Evolutionary conservation across 176 grass and related monocot genomes (phyloP), one percentile per base, ranked within the genome.

Genomic region (Cenchrus fungigraminus): DNA sequence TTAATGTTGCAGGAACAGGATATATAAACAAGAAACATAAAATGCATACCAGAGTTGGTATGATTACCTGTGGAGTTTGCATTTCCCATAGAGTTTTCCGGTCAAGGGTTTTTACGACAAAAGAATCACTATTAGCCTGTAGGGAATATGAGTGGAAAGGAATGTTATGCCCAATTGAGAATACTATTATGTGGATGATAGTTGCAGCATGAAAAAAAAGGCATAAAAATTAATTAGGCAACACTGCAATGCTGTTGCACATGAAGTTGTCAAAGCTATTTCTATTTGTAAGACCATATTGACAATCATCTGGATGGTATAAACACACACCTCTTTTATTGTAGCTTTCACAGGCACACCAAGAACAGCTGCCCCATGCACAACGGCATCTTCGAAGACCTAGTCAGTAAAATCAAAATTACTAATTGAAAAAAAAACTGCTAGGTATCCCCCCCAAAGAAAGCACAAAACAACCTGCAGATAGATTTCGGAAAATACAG

Each of bases 71-170:
- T 42, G 97, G 97, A 72, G 97, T 99, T 86, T 99, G 97, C 97
- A 99, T 99, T 88, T 99, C 97, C 97, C 94, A 99, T 29, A 99
- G 97, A 42, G 93, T 96, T 89, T 96, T 96, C 65, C 97, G 92
- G 74, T 99, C 94, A 54, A 99, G 88, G 31, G 97, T 96, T 88
- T 96, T 99, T 43, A 99, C 84, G 1, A 99, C 97, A 78, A 99
- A 96, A 69, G 87, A 92, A 70, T 92, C 71, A 5, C 12, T 94
- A 82, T 91, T 47, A 51, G 88, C 97, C 97, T 99, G 83, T 54
- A 98, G 68, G 16, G 60, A 12, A 50, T 29, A 76, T 3, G 16
- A 16, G 56, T n/a, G 0, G 17, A 73, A 78, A 82, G 50, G 58
- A 83, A 34, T 14, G 82, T 85, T 86, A 81, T 28, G 40, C 32